Percentiles rank a stretch among this genome's conserved stretches.
These are phyloP conservation scores for Lachnellula cervina DNA, from an alignment of 2,329 filamentous ascomycete genomes.

Conservation along the genomic window DNA sequence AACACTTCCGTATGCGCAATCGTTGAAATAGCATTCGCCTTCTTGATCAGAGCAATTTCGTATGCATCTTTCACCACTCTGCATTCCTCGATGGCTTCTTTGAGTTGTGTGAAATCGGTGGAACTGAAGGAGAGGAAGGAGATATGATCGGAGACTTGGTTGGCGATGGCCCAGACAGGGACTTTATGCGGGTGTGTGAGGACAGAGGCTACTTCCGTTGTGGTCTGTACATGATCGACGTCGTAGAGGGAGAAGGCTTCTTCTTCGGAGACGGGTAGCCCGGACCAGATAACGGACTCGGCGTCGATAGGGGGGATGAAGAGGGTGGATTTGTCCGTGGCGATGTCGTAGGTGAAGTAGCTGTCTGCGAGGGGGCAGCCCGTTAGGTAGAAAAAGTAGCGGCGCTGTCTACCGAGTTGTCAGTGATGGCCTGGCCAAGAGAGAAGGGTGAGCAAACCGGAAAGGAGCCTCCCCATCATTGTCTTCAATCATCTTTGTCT, in stretches of 20 bases:
- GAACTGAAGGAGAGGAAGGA: slow-evolving; percentile 66
- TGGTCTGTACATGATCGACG: slow-evolving; percentile 70
- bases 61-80: slow-evolving; percentile 71
- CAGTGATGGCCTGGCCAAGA: slow-evolving; percentile 1
- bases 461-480: slow-evolving; percentile 81
- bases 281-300: slow-evolving; percentile 91
- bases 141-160: slow-evolving; percentile 68
- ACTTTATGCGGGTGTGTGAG: slow-evolving; percentile 39
- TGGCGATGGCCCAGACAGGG: slow-evolving; percentile 67
- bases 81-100: slow-evolving; percentile 62
- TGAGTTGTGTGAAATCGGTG: slow-evolving; percentile 52
- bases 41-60: slow-evolving; percentile 67
- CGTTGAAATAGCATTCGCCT: slow-evolving; percentile 67
- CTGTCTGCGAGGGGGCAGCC: slow-evolving; percentile 78
- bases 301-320: slow-evolving; percentile 87
- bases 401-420: slow-evolving; percentile 61
- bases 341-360: slow-evolving; percentile 75
- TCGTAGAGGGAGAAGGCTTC: slow-evolving; percentile 77
- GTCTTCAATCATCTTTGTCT: slow-evolving; percentile 79
- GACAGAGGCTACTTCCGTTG: slow-evolving; percentile 68
- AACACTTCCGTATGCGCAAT: slow-evolving; percentile 61
- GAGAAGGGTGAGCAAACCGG: slow-evolving; percentile 44
- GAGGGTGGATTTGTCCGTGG: slow-evolving; percentile 67
- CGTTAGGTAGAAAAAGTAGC: slow-evolving; percentile 92
- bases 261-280: slow-evolving; percentile 70